phyloP scores from a whole-genome alignment of 1,284 basidiomycete genomes.

The Porogramme epimiltina region DNA sequence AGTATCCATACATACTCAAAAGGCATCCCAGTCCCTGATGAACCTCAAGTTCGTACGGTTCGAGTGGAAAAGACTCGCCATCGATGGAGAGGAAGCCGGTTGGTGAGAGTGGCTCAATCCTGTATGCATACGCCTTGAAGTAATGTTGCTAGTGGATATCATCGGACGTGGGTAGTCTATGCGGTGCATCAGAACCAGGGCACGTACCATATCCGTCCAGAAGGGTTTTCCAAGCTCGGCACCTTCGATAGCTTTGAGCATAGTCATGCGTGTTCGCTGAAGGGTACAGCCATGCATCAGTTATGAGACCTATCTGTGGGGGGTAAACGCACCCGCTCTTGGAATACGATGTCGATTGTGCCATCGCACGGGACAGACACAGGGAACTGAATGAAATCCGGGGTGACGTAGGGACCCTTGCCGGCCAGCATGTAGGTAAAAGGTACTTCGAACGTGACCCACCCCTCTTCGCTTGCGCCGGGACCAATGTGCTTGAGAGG shows the following conservation, averaged over 20 bases:
- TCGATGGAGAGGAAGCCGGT: conserved; percentile 72
- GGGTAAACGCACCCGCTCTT: conserved; percentile 54
- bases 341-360: conserved; percentile 75
- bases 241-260: conserved; percentile 67
- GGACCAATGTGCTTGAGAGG: conserved; percentile 43
- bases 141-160: conserved; percentile 66
- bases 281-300: not conserved
- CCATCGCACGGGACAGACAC: conserved; percentile 81
- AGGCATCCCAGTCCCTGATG: conserved; percentile 71
- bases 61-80: conserved; percentile 83
- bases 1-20: conserved; percentile 71
- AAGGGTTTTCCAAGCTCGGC: conserved; percentile 69
- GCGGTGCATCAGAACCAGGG: not conserved
- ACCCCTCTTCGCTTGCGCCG: conserved; percentile 53
- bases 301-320: not conserved
- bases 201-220: conserved; percentile 62
- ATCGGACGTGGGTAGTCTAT: no score
- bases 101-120: conserved; percentile 61
- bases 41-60: conserved; percentile 84
- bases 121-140: conserved; percentile 78
- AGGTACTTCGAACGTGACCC: conserved; percentile 71
- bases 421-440: conserved; percentile 74
- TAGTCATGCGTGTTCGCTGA: conserved; percentile 56
- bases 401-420: conserved; percentile 64
- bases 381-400: conserved; percentile 88